Percentiles rank a stretch among this genome's conserved stretches.
Conservation (phyloP, 768 basidiomycete genomes). For the Cystobasidium tubakii region DNA sequence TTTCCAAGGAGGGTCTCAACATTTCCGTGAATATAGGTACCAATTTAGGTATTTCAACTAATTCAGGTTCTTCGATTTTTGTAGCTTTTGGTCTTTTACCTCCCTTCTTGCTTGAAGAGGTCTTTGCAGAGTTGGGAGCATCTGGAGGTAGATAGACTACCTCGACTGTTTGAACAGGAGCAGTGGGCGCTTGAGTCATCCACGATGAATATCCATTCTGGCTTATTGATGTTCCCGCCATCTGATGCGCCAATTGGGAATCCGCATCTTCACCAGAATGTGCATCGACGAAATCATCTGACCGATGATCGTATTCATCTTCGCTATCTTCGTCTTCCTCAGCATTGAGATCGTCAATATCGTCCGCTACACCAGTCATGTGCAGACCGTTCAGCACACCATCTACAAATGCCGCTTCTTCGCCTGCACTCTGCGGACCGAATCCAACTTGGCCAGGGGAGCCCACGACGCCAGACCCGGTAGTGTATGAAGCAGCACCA, state of each 20-base stretch:
- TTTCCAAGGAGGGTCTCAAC: slow-evolving; percentile 54
- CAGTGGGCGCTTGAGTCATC: slow-evolving; percentile 31
- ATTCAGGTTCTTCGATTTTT: slow-evolving; percentile 65
- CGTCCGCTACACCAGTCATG: slow-evolving; percentile 71
- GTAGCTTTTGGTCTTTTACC: slow-evolving; percentile 50
- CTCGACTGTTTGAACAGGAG: slow-evolving; percentile 21
- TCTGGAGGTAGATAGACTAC: slow-evolving; percentile 14
- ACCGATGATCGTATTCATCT: slow-evolving; percentile 48
- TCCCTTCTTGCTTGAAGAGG: slow-evolving; percentile 31
- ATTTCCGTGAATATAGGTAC: slow-evolving; percentile 87
- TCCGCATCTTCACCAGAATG: slow-evolving; percentile 47
- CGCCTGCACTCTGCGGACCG: slow-evolving; percentile 48
- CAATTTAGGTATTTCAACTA: slow-evolving; percentile 70
- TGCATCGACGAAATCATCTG: slow-evolving; percentile 51
- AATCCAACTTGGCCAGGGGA: slow-evolving; percentile 30
- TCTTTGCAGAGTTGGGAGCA: background rate
- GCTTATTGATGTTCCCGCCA: slow-evolving; percentile 31
- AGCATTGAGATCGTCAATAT: slow-evolving; percentile 72
- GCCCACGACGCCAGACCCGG: slow-evolving; percentile 31
- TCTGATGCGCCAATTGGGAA: slow-evolving; percentile 38
- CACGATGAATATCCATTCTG: background rate
- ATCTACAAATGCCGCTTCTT: slow-evolving; percentile 75
- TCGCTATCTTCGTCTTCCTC: slow-evolving; percentile 54
- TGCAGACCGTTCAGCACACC: slow-evolving; percentile 73
- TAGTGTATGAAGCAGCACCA: slow-evolving; percentile 48